Percentiles rank a stretch among this genome's conserved stretches.
Evolutionary conservation across 352 stramenopile genomes (phyloP).

Genomic region (Globisporangium spiculum): DNA sequence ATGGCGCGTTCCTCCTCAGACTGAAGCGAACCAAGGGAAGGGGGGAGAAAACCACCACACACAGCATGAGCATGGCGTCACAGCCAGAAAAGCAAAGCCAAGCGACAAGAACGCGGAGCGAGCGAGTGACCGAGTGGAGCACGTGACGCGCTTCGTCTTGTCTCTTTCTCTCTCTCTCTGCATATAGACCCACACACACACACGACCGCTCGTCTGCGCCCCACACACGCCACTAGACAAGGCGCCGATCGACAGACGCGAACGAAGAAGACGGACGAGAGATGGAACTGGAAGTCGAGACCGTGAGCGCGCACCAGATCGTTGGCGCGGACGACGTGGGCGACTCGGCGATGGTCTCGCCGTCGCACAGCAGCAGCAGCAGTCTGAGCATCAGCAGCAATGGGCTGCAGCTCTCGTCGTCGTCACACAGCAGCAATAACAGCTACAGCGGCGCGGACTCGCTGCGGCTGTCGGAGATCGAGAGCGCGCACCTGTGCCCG

Average conservation of each 20-base stretch:
- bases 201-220: background rate
- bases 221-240: too few relatives aligned
- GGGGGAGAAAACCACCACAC: conserved; percentile 6
- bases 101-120: background rate
- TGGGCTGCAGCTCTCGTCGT: conserved; percentile 21
- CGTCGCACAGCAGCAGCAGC: conserved; percentile 28
- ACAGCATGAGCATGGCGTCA: background rate
- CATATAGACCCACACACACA: background rate
- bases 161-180: background rate
- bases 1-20: background rate
- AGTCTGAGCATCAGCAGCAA: conserved; percentile 22
- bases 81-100: conserved; percentile 5
- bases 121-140: background rate
- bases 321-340: conserved; percentile 8
- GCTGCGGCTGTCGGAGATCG: conserved; percentile 78
- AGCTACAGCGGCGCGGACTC: conserved; percentile 29
- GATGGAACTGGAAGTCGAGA: conserved; percentile 19
- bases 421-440: conserved; percentile 33
- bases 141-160: conserved; percentile 3
- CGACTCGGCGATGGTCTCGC: conserved; percentile 65
- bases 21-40: background rate
- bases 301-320: conserved; percentile 1
- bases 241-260: background rate
- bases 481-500: conserved; percentile 73
- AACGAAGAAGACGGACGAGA: conserved; percentile 1